Conservation (phyloP, 345 rosid species). For the Eucalyptus cladocalyx region DNA sequence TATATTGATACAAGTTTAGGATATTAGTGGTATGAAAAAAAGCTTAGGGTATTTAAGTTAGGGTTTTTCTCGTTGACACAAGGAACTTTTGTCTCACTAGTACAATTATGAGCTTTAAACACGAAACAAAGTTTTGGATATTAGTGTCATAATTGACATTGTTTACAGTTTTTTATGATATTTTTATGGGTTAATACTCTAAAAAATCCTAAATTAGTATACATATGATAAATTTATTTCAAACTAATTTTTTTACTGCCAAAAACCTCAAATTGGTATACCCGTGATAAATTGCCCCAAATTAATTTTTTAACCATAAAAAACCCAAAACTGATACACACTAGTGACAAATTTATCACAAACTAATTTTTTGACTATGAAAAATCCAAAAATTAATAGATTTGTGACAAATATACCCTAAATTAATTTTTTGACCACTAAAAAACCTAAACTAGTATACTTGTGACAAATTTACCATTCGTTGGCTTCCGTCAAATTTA, state of each 20-base stretch:
- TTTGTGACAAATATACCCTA: too few relatives aligned
- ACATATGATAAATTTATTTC: too few relatives aligned
- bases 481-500: too few relatives aligned
- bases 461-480: too few relatives aligned
- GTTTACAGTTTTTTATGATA: too few relatives aligned
- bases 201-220: fast-evolving
- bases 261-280: too few relatives aligned
- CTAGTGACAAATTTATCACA: fast-evolving
- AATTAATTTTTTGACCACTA: too few relatives aligned
- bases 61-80: neutral
- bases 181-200: too few relatives aligned
- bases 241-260: too few relatives aligned
- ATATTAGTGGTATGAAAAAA: neutral
- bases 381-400: too few relatives aligned
- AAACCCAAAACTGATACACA: fast-evolving
- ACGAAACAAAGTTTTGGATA: neutral
- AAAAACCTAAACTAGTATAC: fast-evolving
- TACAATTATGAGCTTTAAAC: neutral
- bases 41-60: neutral
- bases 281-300: fast-evolving
- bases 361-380: too few relatives aligned
- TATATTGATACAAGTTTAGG: neutral
- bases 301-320: too few relatives aligned
- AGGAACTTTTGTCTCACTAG: neutral
- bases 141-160: neutral